Conservation (phyloP, 768 basidiomycete genomes). For the Leccinum obscurum region DNA sequence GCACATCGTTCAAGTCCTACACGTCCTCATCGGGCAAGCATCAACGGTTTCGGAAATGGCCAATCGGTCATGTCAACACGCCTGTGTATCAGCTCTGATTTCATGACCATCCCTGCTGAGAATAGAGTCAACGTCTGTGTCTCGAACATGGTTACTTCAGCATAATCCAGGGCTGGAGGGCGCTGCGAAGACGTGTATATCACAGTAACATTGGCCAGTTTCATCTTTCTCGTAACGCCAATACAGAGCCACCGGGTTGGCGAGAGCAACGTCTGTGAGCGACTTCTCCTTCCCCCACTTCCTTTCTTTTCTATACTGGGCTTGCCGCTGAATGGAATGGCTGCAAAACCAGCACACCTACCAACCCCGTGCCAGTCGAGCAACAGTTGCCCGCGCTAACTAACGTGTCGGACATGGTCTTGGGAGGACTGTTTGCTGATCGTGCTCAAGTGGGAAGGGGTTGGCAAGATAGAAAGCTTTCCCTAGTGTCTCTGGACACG, state of each 20-base stretch:
- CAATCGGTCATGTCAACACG: too few relatives aligned
- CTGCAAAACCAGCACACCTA: slow-evolving; percentile 85
- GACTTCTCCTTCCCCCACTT: not conserved
- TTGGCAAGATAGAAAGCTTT: not conserved
- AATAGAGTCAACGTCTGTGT: slow-evolving; percentile 86
- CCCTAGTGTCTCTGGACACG: too few relatives aligned
- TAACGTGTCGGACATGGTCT: slow-evolving; percentile 72
- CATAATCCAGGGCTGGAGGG: slow-evolving; percentile 76
- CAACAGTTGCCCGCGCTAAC: slow-evolving; percentile 83
- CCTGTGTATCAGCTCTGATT: slow-evolving; percentile 65
- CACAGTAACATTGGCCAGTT: slow-evolving; percentile 78
- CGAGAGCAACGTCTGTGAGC: slow-evolving; percentile 80
- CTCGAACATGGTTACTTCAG: slow-evolving; percentile 67
- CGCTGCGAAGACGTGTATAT: slow-evolving; percentile 78
- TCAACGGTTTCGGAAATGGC: too few relatives aligned
- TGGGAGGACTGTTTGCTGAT: slow-evolving; percentile 78
- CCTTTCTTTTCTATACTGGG: not conserved
- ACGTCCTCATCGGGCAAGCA: too few relatives aligned
- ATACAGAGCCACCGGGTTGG: slow-evolving; percentile 86
- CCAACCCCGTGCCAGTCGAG: slow-evolving; percentile 77
- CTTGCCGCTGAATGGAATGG: slow-evolving; percentile 74
- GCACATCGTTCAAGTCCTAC: too few relatives aligned
- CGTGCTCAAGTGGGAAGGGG: not conserved
- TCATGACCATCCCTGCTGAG: slow-evolving; percentile 66
- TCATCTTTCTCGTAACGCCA: slow-evolving; percentile 56